Base-by-base conservation (phyloP, 805 yeast genomes). In the Ogataea ramenticola region DNA sequence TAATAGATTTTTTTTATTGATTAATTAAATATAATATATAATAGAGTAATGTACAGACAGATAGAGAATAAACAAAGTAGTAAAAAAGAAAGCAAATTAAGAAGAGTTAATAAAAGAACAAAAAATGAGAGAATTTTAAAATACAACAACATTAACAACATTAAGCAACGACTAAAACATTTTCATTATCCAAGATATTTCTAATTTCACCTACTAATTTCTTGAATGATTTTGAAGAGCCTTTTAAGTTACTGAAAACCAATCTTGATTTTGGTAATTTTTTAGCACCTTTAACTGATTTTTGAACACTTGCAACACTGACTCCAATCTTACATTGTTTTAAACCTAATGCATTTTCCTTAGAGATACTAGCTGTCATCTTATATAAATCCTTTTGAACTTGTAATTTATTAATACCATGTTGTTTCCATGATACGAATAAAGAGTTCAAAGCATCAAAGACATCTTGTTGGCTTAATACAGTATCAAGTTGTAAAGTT, bases 291-390 rank as follows among this genome's bases (percentile, higher is more conserved):
- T 19, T 24, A 21, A 21, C 8, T 8, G 35, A 17, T 19, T 19
- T 27, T 14, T 43, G 76, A 42, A 76, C 65, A 32, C 67, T 50
- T 27, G 62, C 60, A 33, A 82, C 68, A 50, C 67, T 67, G 52
- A 85, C 72, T 47, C 77, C 74, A 60, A 84, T 82, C 50, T 74
- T 71, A 50, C 87, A 80, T 31, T 82, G 72, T 61, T 78, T 78
- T 54, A 82, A 64, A 40, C 82, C 75, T 53, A 83, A 64, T 2
- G 81, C 68, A 60, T 84, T 83, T 46, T 71, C 68, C 50, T 75
- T 78, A 1, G 86, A 68, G 30, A 84, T 73, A 17, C 76, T 70
- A 43, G 88, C 90, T n/a, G 72, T 73, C 27, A 84, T 68, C 29
- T 67, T 68, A 52, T 66, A 59, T 7, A 65, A 59, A 4, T 65